These are phyloP conservation scores for Allium sativum DNA, from an alignment of 106 monocot species.

Conservation along the genomic window DNA sequence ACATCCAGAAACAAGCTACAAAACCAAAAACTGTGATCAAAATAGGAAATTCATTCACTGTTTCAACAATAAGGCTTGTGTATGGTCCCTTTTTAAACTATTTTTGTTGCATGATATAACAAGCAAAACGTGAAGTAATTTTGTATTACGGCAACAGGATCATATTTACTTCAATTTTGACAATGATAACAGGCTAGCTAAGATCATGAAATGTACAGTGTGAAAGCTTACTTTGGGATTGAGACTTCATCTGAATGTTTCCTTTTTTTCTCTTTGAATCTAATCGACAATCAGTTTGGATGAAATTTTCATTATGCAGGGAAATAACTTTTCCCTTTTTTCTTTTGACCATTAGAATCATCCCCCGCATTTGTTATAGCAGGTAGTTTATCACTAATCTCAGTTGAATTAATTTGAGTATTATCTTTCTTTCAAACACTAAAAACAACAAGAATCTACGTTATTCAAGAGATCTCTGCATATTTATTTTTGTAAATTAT, in stretches of 20 bases:
- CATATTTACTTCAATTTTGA: not conserved
- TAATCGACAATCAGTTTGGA: not conserved
- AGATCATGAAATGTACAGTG: not conserved
- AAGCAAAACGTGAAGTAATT: not conserved
- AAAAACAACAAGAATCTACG: not conserved
- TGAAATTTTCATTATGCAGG: slow-evolving; percentile 10
- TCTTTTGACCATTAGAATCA: slow-evolving; percentile 6
- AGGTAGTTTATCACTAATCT: slow-evolving; percentile 9
- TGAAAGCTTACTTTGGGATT: slow-evolving; percentile 22
- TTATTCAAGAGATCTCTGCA: no score
- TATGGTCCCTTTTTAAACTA: no score
- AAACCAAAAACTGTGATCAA: no score
- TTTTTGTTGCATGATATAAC: not conserved
- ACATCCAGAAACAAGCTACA: no score
- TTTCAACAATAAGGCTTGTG: no score
- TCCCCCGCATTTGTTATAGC: slow-evolving; percentile 19
- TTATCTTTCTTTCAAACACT: slow-evolving; percentile 32
- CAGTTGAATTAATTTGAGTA: slow-evolving; percentile 7
- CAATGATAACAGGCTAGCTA: not conserved
- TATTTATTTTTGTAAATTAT: no score
- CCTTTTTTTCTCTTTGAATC: slow-evolving; percentile 26
- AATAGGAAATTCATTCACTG: no score
- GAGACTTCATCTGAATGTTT: slow-evolving; percentile 16
- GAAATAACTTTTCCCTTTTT: slow-evolving; percentile 2
- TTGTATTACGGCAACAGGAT: not conserved